Conservation (phyloP, 805 yeast species). For the Ogataea glucozyma region DNA sequence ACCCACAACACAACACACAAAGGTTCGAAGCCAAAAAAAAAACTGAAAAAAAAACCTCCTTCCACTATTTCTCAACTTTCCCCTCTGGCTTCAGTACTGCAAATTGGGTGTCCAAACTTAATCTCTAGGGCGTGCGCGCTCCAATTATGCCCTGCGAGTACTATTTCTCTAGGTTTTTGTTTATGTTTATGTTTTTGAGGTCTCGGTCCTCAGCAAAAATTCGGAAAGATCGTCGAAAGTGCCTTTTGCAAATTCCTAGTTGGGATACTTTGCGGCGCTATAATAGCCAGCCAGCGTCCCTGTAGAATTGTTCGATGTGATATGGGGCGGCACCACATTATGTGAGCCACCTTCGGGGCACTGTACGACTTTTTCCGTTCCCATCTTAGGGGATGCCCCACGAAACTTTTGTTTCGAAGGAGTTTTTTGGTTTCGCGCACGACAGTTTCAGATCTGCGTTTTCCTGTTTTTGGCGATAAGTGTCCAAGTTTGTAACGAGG, state of each 20-base stretch:
- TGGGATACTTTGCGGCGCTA: not conserved
- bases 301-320: no score
- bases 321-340: not conserved
- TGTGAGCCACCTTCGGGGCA: no score
- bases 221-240: conserved; percentile 2
- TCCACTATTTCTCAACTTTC: not conserved
- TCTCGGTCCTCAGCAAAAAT: not conserved
- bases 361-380: not conserved
- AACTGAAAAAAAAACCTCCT: conserved; percentile 2
- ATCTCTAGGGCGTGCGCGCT: not conserved
- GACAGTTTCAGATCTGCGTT: conserved; percentile 5
- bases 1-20: not conserved
- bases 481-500: conserved; percentile 3
- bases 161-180: conserved; percentile 2
- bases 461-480: not conserved
- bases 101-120: conserved; percentile 1
- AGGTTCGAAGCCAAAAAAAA: not conserved
- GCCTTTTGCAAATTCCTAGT: not conserved
- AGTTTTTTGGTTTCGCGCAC: not conserved
- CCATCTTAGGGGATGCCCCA: no score
- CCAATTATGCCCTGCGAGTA: conserved; percentile 1
- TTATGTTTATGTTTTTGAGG: conserved; percentile 6
- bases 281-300: no score
- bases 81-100: not conserved
- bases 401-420: conserved; percentile 4